Base-by-base conservation (phyloP, 352 stramenopile genomes). In the Globisporangium abappressorium region DNA sequence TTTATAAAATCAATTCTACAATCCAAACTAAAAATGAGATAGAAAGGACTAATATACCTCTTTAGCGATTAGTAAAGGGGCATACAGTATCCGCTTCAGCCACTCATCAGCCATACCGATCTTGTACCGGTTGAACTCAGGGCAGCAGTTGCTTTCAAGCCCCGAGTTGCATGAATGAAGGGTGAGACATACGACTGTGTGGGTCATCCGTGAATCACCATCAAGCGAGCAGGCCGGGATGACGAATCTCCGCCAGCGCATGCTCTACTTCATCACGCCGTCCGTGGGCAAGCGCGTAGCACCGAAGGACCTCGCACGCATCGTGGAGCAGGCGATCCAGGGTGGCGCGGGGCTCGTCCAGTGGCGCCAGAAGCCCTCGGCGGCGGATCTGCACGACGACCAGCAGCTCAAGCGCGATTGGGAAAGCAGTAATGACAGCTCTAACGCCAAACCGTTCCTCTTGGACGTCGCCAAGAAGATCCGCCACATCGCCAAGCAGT, bases 201-300 rank as follows among this genome's bases (percentile, higher is more conserved):
- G 43, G 1, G 43, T 51, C 6, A 51, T 12, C 43, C 33, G 47
- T 49, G 26, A 57, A 68, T 41, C 34, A 43, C 11, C 56, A 26
- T n/a, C 11, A 62, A 30, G 34, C 15, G 15, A 22, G 43, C 2
- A 3, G 18, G 46, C 14, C 18, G 43, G 7, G 22, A 59, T 60
- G 64, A 51, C 20, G 26, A 51, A 51, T 20, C 34, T 58, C 33
- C 64, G 57, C 1, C 56, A 30, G 24, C 76, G 72, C 26, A 51
- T 59, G 69, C 79, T 89, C 57, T 89, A 89, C 72, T 86, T 87
- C 76, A 85, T 89, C 72, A 89, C 81, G 43, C 81, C 81, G 30
- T 82, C 79, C 1, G 70, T 81, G 8, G 72, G 76, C 18, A 47
- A 43, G 51, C 65, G 66, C 33, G 38, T 82, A 57, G 59, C 63